Evolutionary conservation across 306 rosid genomes (phyloP).

Genomic region (Ormosia semicastrata): DNA sequence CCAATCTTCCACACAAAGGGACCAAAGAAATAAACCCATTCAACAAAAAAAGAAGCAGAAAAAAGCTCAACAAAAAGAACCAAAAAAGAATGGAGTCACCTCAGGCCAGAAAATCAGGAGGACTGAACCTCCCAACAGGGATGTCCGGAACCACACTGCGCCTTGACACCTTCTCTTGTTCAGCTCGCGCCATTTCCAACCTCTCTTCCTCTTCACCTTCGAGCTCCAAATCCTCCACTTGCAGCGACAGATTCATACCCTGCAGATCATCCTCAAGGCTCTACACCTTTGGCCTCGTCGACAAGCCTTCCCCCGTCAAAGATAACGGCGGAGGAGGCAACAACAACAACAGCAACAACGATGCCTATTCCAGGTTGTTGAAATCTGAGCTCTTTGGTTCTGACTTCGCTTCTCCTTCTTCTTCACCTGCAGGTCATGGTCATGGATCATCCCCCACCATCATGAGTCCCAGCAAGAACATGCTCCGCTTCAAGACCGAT

Average conservation of each 20-base stretch:
- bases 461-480: slow-evolving; percentile 87
- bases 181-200: slow-evolving; percentile 53
- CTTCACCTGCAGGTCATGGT: slow-evolving; percentile 48
- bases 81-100: slow-evolving; percentile 75
- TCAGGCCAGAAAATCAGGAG: slow-evolving; percentile 49
- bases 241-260: slow-evolving; percentile 96
- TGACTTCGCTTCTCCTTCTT: slow-evolving; percentile 75
- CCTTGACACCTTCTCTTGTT: slow-evolving; percentile 48
- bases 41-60: not conserved
- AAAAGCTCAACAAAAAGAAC: not conserved
- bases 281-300: slow-evolving; percentile 80
- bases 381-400: slow-evolving; percentile 88
- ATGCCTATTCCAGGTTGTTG: slow-evolving; percentile 71
- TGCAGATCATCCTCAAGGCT: slow-evolving; percentile 95
- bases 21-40: not conserved
- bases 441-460: slow-evolving; percentile 36
- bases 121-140: slow-evolving; percentile 85
- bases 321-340: slow-evolving; percentile 50
- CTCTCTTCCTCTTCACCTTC: slow-evolving; percentile 51
- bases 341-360: slow-evolving; percentile 60
- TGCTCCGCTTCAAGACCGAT: slow-evolving; percentile 87
- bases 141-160: slow-evolving; percentile 79
- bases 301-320: slow-evolving; percentile 79
- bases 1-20: too few species aligned
- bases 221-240: slow-evolving; percentile 36